Base-by-base conservation (phyloP, 768 basidiomycete species). In the Xerocomus brunneocitrinus region DNA sequence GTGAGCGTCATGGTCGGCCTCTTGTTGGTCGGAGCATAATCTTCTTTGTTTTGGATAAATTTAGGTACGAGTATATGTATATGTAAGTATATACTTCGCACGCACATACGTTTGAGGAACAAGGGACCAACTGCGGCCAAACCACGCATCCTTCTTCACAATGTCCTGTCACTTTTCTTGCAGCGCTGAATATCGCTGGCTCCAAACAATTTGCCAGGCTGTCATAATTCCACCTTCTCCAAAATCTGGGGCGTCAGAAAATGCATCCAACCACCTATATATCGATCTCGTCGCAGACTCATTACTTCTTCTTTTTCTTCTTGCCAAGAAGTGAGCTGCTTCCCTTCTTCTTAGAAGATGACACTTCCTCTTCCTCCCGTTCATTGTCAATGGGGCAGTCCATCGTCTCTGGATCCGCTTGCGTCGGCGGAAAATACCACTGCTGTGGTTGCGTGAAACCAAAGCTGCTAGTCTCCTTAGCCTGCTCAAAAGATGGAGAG, bases 1-100 rank as follows among this genome's bases (percentile, higher is more conserved):
- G 62, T 75, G 16, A 87, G 85, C 62, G 89, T 95, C 46, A 78
- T 95, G 41, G 63, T 90, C 27, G 92, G 89, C 1, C 69, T 95
- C 40, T 53, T 83, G 47, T 63, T 89, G 10, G 73, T 83, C 1
- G 81, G 79, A 58, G 61, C 81, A n/a, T 86, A 38, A 50, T 35
- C 13, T 7, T 27, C 14, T 32, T 16, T 44, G 16, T 28, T 36
- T 44, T 44, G 13, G n/a, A 30, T 38, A 22, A 14, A n/a, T 32
- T 41, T 45, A 45, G 22, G 28, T 30, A 40, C 39, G 8, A n/a
- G 12, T 3, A 2, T 4, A 19, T 19, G 19, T 19, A 19, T 19
- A 19, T 19, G 19, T n/a, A 30, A 1, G 19, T 24, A 14, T 8
- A 28, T 4, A 19, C 19, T 40, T 31, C 13, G 8, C 12, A 31